phyloP scores from a whole-genome alignment of 2,329 filamentous ascomycete genomes.

The Exophiala xenobiotica region DNA sequence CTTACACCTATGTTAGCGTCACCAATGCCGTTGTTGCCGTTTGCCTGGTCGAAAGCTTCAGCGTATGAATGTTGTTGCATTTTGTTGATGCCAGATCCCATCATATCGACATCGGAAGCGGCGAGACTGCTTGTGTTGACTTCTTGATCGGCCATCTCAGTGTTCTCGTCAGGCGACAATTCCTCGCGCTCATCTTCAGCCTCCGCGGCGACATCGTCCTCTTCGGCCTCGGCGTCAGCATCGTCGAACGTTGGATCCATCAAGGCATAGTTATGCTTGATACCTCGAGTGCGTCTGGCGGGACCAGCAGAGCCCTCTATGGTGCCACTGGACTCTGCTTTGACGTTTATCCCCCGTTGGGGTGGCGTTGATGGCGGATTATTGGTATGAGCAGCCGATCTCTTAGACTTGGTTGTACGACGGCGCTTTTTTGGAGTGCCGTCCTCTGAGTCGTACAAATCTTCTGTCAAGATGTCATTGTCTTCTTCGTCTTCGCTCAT shows the following conservation, averaged over 20 bases:
- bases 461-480: constrained; percentile 10
- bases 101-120: not conserved
- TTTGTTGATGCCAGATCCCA: not conserved
- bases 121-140: not conserved
- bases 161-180: constrained; percentile 1
- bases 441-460: constrained; percentile 19
- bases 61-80: not conserved
- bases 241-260: constrained; percentile 7
- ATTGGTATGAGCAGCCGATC: constrained; percentile 2
- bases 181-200: too few relatives aligned
- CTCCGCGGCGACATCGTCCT: not conserved
- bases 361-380: not conserved
- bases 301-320: constrained; percentile 32
- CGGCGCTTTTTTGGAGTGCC: constrained; percentile 14
- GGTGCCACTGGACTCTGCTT: constrained; percentile 47
- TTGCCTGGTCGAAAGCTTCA: not conserved
- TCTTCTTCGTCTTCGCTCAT: constrained; percentile 21
- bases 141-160: constrained; percentile 1
- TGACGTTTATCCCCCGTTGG: constrained; percentile 56
- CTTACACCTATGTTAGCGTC: too few relatives aligned
- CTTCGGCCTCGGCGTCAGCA: constrained; percentile 8
- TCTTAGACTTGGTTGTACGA: constrained; percentile 1
- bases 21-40: too few relatives aligned
- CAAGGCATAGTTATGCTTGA: constrained; percentile 21
- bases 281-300: constrained; percentile 22